Evolutionary conservation across 306 rosid genomes (phyloP).

Genomic region (Oxytropis ochrocephala): DNA sequence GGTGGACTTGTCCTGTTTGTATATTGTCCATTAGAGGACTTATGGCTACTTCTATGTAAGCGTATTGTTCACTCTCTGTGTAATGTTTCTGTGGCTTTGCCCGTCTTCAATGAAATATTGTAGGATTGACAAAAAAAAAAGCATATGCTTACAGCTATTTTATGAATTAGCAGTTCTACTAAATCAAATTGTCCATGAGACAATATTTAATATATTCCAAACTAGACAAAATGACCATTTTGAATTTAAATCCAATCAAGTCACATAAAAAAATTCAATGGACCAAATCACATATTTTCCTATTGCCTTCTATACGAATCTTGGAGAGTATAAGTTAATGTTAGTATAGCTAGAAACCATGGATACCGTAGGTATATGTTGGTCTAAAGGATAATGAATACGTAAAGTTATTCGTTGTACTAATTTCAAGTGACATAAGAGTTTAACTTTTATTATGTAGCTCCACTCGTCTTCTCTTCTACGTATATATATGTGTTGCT

Average conservation of each 20-base stretch:
- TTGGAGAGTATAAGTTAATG: background rate
- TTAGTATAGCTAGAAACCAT: background rate
- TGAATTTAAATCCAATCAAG: background rate
- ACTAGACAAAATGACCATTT: background rate
- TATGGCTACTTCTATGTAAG: too few species aligned
- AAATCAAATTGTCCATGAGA: background rate
- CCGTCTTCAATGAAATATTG: too few species aligned
- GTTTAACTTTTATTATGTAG: too few species aligned
- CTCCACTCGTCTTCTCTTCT: background rate
- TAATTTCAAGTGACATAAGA: background rate
- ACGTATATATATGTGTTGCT: background rate
- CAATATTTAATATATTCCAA: constrained; percentile 3
- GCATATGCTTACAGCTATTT: background rate
- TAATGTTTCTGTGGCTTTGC: too few species aligned
- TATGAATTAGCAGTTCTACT: background rate
- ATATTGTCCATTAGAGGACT: too few species aligned
- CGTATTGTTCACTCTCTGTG: too few species aligned
- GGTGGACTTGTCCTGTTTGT: too few species aligned
- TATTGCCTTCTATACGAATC: constrained; percentile 25
- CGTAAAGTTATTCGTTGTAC: background rate
- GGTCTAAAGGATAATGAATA: constrained; percentile 3
- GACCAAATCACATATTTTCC: constrained; percentile 20
- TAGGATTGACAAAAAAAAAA: too few species aligned
- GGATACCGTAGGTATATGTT: background rate
- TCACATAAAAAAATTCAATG: constrained; percentile 6